Evolutionary conservation across 768 basidiomycete species (phyloP), one percentile per base, ranked within the genome.

Genomic region (Psilocybe cyanescens): DNA sequence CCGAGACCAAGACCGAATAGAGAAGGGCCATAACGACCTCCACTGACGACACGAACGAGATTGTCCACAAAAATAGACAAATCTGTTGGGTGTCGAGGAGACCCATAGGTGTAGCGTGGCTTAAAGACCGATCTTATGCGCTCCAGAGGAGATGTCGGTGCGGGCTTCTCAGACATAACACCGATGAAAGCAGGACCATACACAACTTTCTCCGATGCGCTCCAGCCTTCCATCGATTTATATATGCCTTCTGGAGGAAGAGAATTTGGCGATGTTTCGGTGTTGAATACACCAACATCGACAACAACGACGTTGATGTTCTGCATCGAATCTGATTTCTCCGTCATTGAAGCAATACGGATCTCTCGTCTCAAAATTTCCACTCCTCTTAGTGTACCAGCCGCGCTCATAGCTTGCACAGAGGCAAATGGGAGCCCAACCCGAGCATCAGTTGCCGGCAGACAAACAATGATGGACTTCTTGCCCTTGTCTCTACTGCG

Each of bases 281-380:
- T 57, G 64, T 80, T 76, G 57, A 91, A 79, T 4, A 79, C 71
- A 28, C 93, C 93, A 37, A 94, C 89, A 70, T 94, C 92, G 3
- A 90, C 83, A 8, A 86, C 80, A 63, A 91, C 85, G 16, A 94
- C 81, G 64, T 84, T 82, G 71, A 92, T 85, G 65, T 87, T 86
- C 69, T 80, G 83, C 79, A 90, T 87, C 1, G 81, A 77, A 59
- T 86, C 85, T 0, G 83, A 76, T 53, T 80, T 78, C 53, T 84
- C 85, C 0, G 84, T 83, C 47, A 83, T 67, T 0, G 82, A 77
- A 4, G 89, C 84, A 8, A 85, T 75, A 35, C 80, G 79, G 59
- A 91, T 81, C 76, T 94, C 93, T 19, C 91, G 78, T 16, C 91
- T 84, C 30, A 94, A 83, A 24, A 94, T 83, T 62, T 93, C 90